Evolutionary conservation across 1,139 yeast species (phyloP), one percentile per base, ranked within the genome.

Genomic region (Geotrichum macrosporum): DNA sequence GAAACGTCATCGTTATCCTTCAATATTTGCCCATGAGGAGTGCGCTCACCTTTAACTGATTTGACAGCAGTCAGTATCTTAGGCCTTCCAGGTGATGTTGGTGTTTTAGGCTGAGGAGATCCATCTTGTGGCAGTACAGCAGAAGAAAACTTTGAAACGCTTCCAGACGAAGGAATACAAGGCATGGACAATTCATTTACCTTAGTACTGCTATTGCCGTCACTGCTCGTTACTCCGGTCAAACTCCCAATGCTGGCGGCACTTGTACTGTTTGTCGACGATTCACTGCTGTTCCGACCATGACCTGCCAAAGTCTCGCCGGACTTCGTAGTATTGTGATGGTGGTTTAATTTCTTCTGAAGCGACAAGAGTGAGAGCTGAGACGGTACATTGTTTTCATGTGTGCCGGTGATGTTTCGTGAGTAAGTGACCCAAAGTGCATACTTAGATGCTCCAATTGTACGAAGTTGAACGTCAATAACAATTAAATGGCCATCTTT

Each of bases 371-470:
- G 63, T 38, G 73, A 71, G 59, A 79, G 61, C 61, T 80, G 85
- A 0, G 83, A 78, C 0, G 85, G 85, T 51, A 79, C 63, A 39
- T 68, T 55, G 38, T 51, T 52, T 24, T 55, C 56, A 30, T 55
- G 57, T 26, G 50, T 48, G 5, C 60, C 59, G 22, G 53, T 54
- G 27, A 56, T 55, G 38, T 57, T 58, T 3, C 67, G 75, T 0
- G 94, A 82, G 61, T 84, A 88, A 0, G 96, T 86, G n/a, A 89
- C 73, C 96, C 96, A 89, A 19, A 88, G 64, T 2, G 86, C 81
- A 53, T 76, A 74, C 4, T 80, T 71, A 27, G 77, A 79, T 18
- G 70, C 62, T 19, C 78, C 75, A 16, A 85, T 72, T 4, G 86
- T 86, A 50, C 96, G 73, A 41, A 88, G 64, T 64, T 89, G 96